These are phyloP conservation scores for Acorus calamus DNA, from an alignment of 106 monocot genomes.

Conservation along the genomic window DNA sequence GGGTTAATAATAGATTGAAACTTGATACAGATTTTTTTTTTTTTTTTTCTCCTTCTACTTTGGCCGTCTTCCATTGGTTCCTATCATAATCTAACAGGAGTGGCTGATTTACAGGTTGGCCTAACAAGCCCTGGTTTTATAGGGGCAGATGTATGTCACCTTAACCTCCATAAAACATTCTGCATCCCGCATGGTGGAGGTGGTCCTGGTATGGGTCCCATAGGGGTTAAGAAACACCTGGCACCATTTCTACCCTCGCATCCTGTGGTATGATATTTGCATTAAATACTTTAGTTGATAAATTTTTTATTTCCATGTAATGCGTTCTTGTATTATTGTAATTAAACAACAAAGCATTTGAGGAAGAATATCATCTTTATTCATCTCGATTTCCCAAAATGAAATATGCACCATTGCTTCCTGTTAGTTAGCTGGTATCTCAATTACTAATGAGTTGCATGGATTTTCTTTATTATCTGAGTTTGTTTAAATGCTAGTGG, in stretches of 20 bases:
- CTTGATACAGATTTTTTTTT: neutral
- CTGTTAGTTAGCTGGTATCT: too few species aligned
- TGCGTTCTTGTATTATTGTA: too few species aligned
- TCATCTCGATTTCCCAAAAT: too few species aligned
- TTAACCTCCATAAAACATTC: conserved; percentile 98
- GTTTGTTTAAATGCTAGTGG: too few species aligned
- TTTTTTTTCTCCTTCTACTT: neutral
- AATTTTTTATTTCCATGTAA: too few species aligned
- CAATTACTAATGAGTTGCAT: too few species aligned
- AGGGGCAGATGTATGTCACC: conserved; percentile 99
- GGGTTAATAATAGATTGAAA: too few species aligned
- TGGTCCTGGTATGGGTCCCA: conserved; percentile 98
- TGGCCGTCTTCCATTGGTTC: neutral
- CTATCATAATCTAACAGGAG: neutral
- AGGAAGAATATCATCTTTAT: too few species aligned
- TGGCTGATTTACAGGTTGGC: conserved; percentile 55
- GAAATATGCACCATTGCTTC: too few species aligned
- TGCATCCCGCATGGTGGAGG: conserved; percentile 99
- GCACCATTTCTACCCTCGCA: conserved; percentile 98
- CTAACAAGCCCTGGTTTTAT: conserved; percentile 92
- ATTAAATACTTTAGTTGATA: neutral
- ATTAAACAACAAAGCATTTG: too few species aligned
- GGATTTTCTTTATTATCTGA: too few species aligned
- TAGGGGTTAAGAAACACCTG: conserved; percentile 96
- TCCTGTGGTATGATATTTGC: conserved; percentile 64